Percentiles rank a stretch among this genome's conserved stretches.
phyloP scores from a whole-genome alignment of 2,329 filamentous ascomycete genomes.

The Tolypocladium ovalisporum region DNA sequence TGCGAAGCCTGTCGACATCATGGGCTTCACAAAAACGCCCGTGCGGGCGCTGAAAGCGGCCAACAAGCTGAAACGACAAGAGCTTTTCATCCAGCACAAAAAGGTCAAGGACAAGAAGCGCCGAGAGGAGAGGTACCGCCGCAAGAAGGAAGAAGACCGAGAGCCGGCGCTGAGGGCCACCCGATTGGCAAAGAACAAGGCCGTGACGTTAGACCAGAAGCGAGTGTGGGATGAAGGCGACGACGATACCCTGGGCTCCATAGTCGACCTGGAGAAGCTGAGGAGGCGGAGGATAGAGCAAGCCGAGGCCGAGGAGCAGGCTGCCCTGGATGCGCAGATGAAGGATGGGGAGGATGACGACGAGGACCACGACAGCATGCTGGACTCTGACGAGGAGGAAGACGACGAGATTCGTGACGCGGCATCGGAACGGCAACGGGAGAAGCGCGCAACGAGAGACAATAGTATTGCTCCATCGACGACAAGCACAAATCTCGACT shows the following conservation, averaged over 20 bases:
- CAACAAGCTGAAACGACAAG: constrained; percentile 73
- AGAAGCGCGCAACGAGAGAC: constrained; percentile 34
- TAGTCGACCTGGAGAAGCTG: constrained; percentile 48
- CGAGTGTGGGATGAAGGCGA: constrained; percentile 78
- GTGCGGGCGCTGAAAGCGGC: constrained; percentile 35
- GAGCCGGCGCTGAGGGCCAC: constrained; percentile 66
- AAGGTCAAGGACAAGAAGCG: constrained; percentile 62
- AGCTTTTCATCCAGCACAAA: constrained; percentile 72
- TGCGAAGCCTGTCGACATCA: constrained; percentile 3
- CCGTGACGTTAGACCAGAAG: constrained; percentile 75
- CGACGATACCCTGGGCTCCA: constrained; percentile 43
- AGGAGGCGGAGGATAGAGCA: constrained; percentile 47
- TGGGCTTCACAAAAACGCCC: constrained; percentile 24
- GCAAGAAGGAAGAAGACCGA: constrained; percentile 77
- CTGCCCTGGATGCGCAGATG: constrained; percentile 30
- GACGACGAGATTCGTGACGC: constrained; percentile 36
- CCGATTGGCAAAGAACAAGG: constrained; percentile 67
- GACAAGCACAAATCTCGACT: constrained; percentile 52
- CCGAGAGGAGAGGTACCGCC: constrained; percentile 63
- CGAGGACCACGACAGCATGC: constrained; percentile 67
- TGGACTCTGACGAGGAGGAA: constrained; percentile 52
- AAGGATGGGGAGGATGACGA: constrained; percentile 38
- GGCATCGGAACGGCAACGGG: constrained; percentile 30
- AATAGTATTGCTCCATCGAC: constrained; percentile 46
- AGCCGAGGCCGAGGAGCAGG: constrained; percentile 38